phyloP scores from a whole-genome alignment of 2,329 filamentous ascomycete species.

The Boeremia lycopersici region DNA sequence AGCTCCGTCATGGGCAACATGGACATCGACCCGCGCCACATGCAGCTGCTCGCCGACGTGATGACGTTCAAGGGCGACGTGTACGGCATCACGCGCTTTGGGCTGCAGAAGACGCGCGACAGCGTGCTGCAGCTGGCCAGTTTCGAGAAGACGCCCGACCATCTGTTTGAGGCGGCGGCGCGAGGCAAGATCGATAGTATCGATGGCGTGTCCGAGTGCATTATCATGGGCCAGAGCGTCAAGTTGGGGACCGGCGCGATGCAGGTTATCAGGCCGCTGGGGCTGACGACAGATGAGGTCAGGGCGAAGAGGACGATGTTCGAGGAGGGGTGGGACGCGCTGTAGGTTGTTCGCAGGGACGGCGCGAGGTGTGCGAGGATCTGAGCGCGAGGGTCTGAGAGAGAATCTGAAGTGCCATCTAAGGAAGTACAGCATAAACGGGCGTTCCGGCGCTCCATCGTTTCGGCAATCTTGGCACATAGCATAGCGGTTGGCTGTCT shows the following conservation, averaged over 20 bases:
- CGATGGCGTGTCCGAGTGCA: constrained; percentile 93
- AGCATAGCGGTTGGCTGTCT: no score
- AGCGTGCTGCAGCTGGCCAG: constrained; percentile 90
- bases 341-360: constrained; percentile 17
- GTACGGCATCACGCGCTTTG: constrained; percentile 94
- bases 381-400: no score
- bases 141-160: constrained; percentile 98
- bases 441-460: no score
- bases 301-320: constrained; percentile 41
- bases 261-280: constrained; percentile 78
- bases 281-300: constrained; percentile 30
- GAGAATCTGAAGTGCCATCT: no score
- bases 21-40: constrained; percentile 96
- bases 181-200: constrained; percentile 91
- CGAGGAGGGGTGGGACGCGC: constrained; percentile 45
- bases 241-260: constrained; percentile 89
- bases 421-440: no score
- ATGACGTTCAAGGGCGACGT: constrained; percentile 99
- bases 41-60: constrained; percentile 94
- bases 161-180: constrained; percentile 92
- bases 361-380: constrained; percentile 5
- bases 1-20: constrained; percentile 87
- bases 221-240: constrained; percentile 98
- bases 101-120: constrained; percentile 94
- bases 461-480: no score